Evolutionary conservation across 495 filamentous ascomycete species (phyloP), one percentile per base, ranked within the genome.

Genomic region (Schizothecium vesticola): DNA sequence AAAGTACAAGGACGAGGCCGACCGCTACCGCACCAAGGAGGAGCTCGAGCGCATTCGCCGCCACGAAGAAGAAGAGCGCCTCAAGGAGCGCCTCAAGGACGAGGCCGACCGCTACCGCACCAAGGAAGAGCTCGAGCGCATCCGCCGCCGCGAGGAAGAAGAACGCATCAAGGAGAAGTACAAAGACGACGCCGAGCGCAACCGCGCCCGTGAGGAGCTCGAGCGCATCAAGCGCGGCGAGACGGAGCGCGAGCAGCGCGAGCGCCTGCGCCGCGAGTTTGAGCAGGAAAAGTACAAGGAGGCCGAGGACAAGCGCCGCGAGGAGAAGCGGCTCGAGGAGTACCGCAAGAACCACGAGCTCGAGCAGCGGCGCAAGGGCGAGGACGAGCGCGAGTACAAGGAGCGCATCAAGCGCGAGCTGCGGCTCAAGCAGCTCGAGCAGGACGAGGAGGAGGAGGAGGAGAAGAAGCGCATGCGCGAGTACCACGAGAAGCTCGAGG

Each of bases 201-300:
- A 73, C 7, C 72, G 76, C 33, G 66, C 73, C 65, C 66, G 59
- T 63, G 64, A 64, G 31, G 73, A 77, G 61, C 66, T 77, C 6
- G 65, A 61, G 13, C 70, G 65, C 51, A 66, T 75, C 68, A 66
- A 43, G 33, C 73, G 75, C 55, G 72, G 78, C 26, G 80, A 82
- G 66, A 19, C 78, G 87, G 79, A 80, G 59, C 72, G 80, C 29
- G 79, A 83, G 60, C 71, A 75, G 64, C 75, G 80, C 5, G 74
- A 79, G 70, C 65, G 65, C 21, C 43, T 66, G 23, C 65, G 65
- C 13, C 56, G 56, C 12, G 78, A 85, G 70, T 71, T 80, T 2
- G 83, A 86, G 51, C 84, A 85, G 31, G 78, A 80, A 55, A 82
- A 85, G 21, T 75, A 83, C 61, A 81, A 84, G 51, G 84, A 85